Percentiles rank a stretch among this genome's conserved stretches.
phyloP scores from a whole-genome alignment of 2,329 filamentous ascomycete genomes.

The Alternaria arborescens region DNA sequence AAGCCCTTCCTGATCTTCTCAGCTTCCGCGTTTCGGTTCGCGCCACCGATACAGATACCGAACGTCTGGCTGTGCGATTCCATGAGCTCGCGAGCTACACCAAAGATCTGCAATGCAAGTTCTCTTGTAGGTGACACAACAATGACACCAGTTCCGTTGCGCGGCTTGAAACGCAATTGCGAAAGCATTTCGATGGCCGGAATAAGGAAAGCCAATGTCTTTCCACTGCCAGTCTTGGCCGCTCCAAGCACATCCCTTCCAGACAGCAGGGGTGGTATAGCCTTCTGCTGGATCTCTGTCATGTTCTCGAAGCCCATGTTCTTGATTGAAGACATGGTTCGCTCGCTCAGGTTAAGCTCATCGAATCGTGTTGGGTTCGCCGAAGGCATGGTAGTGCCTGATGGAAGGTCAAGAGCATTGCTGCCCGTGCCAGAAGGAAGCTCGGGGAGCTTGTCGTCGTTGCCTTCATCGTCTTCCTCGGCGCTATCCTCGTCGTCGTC shows the following conservation, averaged over 20 bases:
- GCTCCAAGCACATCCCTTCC: conserved; percentile 93
- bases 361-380: conserved; percentile 75
- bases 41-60: conserved; percentile 94
- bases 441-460: conserved; percentile 17
- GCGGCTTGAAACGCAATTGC: conserved; percentile 89
- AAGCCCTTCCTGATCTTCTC: conserved; percentile 95
- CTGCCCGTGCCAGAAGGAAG: conserved; percentile 23
- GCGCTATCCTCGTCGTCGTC: conserved; percentile 40
- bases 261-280: conserved; percentile 83
- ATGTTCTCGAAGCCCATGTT: conserved; percentile 95
- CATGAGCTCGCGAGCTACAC: conserved; percentile 92
- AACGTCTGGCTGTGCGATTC: conserved; percentile 92
- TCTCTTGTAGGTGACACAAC: conserved; percentile 69
- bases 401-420: conserved; percentile 59
- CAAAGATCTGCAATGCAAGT: conserved; percentile 66
- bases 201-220: conserved; percentile 93
- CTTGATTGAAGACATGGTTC: conserved; percentile 85
- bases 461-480: conserved; percentile 37
- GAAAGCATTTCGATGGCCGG: conserved; percentile 93
- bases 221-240: conserved; percentile 95
- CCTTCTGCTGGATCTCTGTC: conserved; percentile 91
- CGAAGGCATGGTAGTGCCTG: conserved; percentile 65
- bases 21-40: conserved; percentile 87
- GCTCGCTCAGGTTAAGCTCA: conserved; percentile 85
- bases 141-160: conserved; percentile 85